These are phyloP conservation scores for Diplodia seriata DNA, from an alignment of 2,329 filamentous ascomycete species.

Conservation along the genomic window DNA sequence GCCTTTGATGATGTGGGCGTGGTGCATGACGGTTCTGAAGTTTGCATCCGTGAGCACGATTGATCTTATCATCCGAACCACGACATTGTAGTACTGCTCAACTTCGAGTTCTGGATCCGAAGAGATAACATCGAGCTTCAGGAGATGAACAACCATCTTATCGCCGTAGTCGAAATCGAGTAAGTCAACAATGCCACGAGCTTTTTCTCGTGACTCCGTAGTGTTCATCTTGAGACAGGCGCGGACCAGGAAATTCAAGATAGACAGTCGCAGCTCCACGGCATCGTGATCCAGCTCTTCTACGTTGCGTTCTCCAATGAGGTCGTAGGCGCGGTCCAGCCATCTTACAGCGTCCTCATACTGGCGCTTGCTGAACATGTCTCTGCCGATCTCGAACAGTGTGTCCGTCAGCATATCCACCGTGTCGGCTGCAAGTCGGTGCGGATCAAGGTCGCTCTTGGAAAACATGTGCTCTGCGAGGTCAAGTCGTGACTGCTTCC, in stretches of 20 bases:
- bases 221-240: slow-evolving; percentile 59
- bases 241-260: slow-evolving; percentile 69
- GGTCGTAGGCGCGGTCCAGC: slow-evolving; percentile 71
- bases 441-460: slow-evolving; percentile 62
- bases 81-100: slow-evolving; percentile 46
- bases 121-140: slow-evolving; percentile 73
- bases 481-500: slow-evolving; percentile 74
- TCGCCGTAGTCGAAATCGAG: slow-evolving; percentile 69
- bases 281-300: slow-evolving; percentile 65
- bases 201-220: slow-evolving; percentile 56
- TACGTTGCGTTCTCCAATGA: slow-evolving; percentile 63
- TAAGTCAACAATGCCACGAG: slow-evolving; percentile 64
- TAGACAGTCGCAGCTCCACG: slow-evolving; percentile 68
- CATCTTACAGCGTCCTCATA: slow-evolving; percentile 69
- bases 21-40: slow-evolving; percentile 71
- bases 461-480: slow-evolving; percentile 79
- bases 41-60: slow-evolving; percentile 67
- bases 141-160: slow-evolving; percentile 69
- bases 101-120: slow-evolving; percentile 46
- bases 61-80: slow-evolving; percentile 63
- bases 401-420: slow-evolving; percentile 71
- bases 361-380: slow-evolving; percentile 61
- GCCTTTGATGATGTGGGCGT: slow-evolving; percentile 68
- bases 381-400: slow-evolving; percentile 74
- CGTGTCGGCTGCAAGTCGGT: slow-evolving; percentile 40